Evolutionary conservation across 768 basidiomycete genomes (phyloP).

Genomic region (Suillus americanus): DNA sequence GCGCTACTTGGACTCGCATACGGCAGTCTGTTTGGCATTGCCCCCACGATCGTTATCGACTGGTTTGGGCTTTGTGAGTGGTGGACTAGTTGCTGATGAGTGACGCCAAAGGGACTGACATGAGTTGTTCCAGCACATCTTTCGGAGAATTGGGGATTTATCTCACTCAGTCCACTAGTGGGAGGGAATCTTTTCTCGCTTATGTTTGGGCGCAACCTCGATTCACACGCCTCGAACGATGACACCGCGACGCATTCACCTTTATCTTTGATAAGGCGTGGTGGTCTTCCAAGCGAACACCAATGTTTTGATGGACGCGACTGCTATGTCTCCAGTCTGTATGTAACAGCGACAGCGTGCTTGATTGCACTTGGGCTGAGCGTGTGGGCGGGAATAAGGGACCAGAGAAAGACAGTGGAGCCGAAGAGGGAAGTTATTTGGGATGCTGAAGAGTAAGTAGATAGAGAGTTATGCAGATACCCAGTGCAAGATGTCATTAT

Average conservation of each 20-base stretch:
- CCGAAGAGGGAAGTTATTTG: constrained; percentile 27
- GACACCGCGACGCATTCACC: constrained; percentile 1
- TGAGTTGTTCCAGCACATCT: constrained; percentile 51
- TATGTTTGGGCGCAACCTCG: constrained; percentile 78
- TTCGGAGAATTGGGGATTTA: constrained; percentile 85
- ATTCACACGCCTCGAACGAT: constrained; percentile 52
- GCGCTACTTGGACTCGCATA: constrained; percentile 48
- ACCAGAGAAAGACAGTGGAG: constrained; percentile 31
- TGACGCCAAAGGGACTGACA: neutral
- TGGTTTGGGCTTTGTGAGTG: constrained; percentile 86
- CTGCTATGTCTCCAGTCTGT: constrained; percentile 61
- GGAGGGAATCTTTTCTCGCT: constrained; percentile 86
- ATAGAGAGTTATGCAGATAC: neutral
- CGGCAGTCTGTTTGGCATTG: constrained; percentile 70
- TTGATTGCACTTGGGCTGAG: constrained; percentile 36
- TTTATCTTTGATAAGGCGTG: constrained; percentile 1
- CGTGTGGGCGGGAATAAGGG: constrained; percentile 37
- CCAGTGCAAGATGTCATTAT: neutral
- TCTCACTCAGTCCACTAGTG: constrained; percentile 69
- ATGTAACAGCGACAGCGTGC: constrained; percentile 43
- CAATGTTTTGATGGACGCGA: constrained; percentile 56
- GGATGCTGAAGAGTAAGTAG: constrained; percentile 16
- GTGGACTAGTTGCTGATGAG: neutral
- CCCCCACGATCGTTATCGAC: constrained; percentile 77
- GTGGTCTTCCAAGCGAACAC: constrained; percentile 30